Evolutionary conservation across 176 grass and related monocot genomes (phyloP), one percentile per base, ranked within the genome.

Genomic region (Tuctoria greenei): DNA sequence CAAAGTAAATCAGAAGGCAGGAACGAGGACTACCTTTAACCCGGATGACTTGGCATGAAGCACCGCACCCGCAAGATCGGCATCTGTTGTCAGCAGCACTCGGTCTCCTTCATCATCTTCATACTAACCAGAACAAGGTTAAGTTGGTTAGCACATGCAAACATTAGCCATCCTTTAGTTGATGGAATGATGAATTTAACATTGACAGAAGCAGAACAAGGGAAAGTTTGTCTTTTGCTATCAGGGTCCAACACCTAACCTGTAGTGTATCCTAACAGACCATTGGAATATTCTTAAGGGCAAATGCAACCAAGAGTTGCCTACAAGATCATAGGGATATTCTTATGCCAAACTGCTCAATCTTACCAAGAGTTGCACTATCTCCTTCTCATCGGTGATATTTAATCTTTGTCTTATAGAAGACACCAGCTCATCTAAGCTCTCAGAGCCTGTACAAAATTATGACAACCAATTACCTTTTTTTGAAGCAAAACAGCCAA

Each of bases 41-140:
- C 95, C 95, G 7, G 87, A 84, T 58, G 85, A 95, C 79, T 90
- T 92, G 51, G 87, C 95, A 82, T 86, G 78, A 34, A 89, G 82
- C 28, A 99, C 80, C n/a, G 95, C 95, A 77, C 82, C 74, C 31
- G 71, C 54, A 84, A 99, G 82, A 86, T 99, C 95, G 38, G 41
- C 63, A 61, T 95, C 95, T 18, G 92, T 81, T 58, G 85, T 90
- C 56, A 99, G 81, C 54, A 99, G 82, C 34, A 95, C 95, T 43
- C 55, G 85, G 61, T 99, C 95, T 4, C 92, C 89, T 89, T 99
- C 95, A 60, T 95, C 95, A 81, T 99, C 95, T 72, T 99, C 91
- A 57, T 99, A 99, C 95, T 99, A 38, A 58, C 92, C 50, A 57
- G 24, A 80, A 71, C 58, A 77, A 54, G 6, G 17, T 58, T 61